These are phyloP conservation scores for Aphanomyces invadans DNA, from an alignment of 352 stramenopile species.

Conservation along the genomic window DNA sequence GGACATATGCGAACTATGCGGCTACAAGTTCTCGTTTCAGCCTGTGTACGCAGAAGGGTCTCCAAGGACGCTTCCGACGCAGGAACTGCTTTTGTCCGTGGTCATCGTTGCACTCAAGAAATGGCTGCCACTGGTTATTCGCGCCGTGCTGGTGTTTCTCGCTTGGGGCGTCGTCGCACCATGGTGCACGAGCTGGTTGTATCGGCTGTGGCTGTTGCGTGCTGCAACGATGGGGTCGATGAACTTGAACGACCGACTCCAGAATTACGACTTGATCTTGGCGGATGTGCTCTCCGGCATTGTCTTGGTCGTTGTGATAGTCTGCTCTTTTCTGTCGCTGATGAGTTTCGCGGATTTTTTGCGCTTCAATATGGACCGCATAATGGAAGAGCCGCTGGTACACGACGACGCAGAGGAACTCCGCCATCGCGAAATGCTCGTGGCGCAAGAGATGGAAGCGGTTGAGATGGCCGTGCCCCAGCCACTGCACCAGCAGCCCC, in stretches of 20 bases:
- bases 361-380: constrained; percentile 85
- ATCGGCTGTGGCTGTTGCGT: constrained; percentile 90
- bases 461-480: constrained; percentile 9
- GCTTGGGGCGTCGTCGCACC: constrained; percentile 87
- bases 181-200: constrained; percentile 89
- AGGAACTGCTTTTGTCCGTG: constrained; percentile 82
- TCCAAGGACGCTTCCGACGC: constrained; percentile 79
- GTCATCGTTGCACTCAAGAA: constrained; percentile 66
- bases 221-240: constrained; percentile 78
- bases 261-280: constrained; percentile 50
- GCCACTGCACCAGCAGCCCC: not conserved
- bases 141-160: constrained; percentile 59
- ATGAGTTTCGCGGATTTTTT: constrained; percentile 94
- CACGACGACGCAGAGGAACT: constrained; percentile 26
- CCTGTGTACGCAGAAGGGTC: constrained; percentile 84
- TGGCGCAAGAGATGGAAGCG: constrained; percentile 25
- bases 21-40: constrained; percentile 88
- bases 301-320: constrained; percentile 86
- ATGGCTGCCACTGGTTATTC: constrained; percentile 84
- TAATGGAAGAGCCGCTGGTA: constrained; percentile 42
- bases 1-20: constrained; percentile 90
- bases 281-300: constrained; percentile 85
- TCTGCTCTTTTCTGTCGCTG: constrained; percentile 91
- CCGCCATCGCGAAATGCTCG: constrained; percentile 30
- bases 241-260: constrained; percentile 72